Evolutionary conservation across 2,329 filamentous ascomycete genomes (phyloP), one percentile per base, ranked within the genome.

Genomic region (Rutstroemia sp.): DNA sequence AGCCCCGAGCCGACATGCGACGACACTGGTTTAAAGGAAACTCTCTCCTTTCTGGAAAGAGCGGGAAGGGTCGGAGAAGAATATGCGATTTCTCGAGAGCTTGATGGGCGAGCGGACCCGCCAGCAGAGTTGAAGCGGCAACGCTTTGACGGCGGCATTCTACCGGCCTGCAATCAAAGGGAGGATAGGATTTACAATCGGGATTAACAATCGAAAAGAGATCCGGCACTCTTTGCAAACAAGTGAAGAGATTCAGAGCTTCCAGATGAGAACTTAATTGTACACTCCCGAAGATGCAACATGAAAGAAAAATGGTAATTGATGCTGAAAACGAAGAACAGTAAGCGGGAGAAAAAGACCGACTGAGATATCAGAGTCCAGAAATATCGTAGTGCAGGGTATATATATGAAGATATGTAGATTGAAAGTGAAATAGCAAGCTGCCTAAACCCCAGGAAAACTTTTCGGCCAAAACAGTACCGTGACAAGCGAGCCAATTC

Each of bases 81-180:
- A 3, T 46, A 25, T 16, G 48, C 27, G 12, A 57, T 23, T 41
- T 54, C 62, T 47, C 56, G 59, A 9, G 61, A 62, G 39, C 63
- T 60, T 8, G 61, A 59, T 41, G 56, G 30, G 30, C 52, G 57
- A 38, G 21, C 27, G 27, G 64, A 63, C 5, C 54, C 47, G 19
- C 44, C 21, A 25, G 25, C 42, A 45, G 54, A 50, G 14, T 47
- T 39, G 8, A 55, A 4, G 12, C 60, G 60, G 41, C 61, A 64
- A 55, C 66, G 66, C 58, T 66, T 68, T 54, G 57, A 65, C 6
- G 63, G 39, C 12, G 47, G 53, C 53, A 56, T 56, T 23, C 17
- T 38, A 25, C 23, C 17, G 19, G 41, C 7, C 23, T 12, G 23
- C 25, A 38, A 10, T 12, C 9, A 16, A 30, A 6, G 12, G 9